Percentiles rank a stretch among this genome's conserved stretches.
phyloP scores from a whole-genome alignment of 1,139 yeast species.

The Geotrichum europaeum region DNA sequence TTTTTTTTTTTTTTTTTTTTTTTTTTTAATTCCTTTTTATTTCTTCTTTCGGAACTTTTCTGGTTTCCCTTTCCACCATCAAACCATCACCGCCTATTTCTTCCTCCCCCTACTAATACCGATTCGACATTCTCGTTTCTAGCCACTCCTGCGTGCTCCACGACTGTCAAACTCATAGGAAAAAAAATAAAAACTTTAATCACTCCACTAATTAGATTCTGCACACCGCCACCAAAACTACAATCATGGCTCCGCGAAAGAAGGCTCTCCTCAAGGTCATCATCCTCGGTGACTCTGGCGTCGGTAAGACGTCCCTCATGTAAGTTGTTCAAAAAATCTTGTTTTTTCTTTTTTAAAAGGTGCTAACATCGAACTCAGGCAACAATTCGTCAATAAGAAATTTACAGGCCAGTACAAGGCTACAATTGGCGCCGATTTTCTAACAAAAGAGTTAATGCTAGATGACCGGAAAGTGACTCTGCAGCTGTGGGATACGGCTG shows the following conservation, averaged over 20 bases:
- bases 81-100: neutral
- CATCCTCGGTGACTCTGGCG: conserved; percentile 95
- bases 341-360: neutral
- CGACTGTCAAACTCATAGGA: too few species aligned
- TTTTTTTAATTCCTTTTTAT: neutral
- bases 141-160: too few species aligned
- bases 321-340: conserved; percentile 20
- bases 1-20: neutral
- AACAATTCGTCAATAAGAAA: conserved; percentile 91
- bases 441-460: conserved; percentile 80
- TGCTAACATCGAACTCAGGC: conserved; percentile 37
- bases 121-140: too few species aligned
- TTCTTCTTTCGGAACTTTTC: neutral
- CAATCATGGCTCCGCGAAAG: conserved; percentile 68
- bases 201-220: neutral
- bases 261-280: conserved; percentile 90
- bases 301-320: conserved; percentile 92
- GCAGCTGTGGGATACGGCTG: conserved; percentile 91
- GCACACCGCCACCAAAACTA: neutral
- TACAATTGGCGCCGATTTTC: conserved; percentile 94
- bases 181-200: neutral
- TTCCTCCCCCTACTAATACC: too few species aligned
- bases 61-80: neutral
- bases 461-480: conserved; percentile 77
- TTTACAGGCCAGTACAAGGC: conserved; percentile 96